Percentiles rank a stretch among this genome's conserved stretches.
Evolutionary conservation across 169 alveolate species (phyloP).

Genomic region (Plasmodium chabaudi): DNA sequence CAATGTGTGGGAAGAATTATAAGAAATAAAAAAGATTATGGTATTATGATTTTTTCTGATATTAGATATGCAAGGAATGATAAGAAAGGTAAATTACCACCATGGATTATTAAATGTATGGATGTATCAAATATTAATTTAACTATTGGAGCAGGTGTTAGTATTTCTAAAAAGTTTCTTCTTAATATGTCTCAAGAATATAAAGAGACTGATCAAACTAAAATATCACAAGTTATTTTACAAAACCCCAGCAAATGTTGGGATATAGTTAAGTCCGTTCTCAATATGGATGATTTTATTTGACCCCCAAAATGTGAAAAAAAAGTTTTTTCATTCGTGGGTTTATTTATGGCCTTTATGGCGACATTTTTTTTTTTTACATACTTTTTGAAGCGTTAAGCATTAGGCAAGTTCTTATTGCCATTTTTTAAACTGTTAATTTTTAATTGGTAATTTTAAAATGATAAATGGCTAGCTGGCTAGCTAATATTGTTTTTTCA

Average conservation of each 20-base stretch:
- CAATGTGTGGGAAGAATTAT: constrained; percentile 98
- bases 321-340: neutral
- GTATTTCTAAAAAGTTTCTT: constrained; percentile 81
- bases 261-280: constrained; percentile 76
- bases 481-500: no score
- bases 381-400: no score
- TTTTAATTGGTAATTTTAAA: no score
- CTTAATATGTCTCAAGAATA: constrained; percentile 85
- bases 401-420: no score
- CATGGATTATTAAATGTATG: constrained; percentile 91
- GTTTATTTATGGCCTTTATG: no score
- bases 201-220: constrained; percentile 81
- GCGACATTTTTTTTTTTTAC: neutral
- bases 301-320: neutral
- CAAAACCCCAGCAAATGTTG: constrained; percentile 80
- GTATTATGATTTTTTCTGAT: constrained; percentile 95
- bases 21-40: constrained; percentile 94
- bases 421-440: no score
- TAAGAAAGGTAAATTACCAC: constrained; percentile 91
- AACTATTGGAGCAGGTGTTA: constrained; percentile 89
- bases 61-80: constrained; percentile 87
- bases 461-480: no score
- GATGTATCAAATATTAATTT: constrained; percentile 85
- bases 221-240: constrained; percentile 79
- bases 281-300: constrained; percentile 58